phyloP scores from a whole-genome alignment of 2,329 filamentous ascomycete genomes.

The Ceratocystiopsis sp. region DNA sequence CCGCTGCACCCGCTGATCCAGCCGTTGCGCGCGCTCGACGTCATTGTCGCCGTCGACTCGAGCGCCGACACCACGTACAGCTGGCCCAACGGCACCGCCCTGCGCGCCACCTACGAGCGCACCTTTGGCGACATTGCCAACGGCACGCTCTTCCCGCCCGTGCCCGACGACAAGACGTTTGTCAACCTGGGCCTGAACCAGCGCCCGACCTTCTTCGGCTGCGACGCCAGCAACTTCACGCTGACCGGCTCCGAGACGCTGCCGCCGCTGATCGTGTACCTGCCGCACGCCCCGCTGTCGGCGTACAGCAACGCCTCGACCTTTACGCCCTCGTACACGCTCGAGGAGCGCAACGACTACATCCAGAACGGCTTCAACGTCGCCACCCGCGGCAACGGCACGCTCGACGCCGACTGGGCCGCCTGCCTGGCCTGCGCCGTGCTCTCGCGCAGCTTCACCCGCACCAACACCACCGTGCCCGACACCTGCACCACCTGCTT shows the following conservation, averaged over 20 bases:
- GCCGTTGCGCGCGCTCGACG: constrained; percentile 34
- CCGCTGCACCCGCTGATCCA: constrained; percentile 35
- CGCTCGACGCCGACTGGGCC: constrained; percentile 57
- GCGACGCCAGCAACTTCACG: constrained; percentile 23
- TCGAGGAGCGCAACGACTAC: constrained; percentile 54
- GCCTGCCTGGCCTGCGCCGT: constrained; percentile 80
- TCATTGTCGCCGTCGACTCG: constrained; percentile 49
- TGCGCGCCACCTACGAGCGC: constrained; percentile 40
- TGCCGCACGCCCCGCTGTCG: constrained; percentile 73
- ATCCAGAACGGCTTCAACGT: constrained; percentile 76
- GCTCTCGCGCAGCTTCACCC: constrained; percentile 54
- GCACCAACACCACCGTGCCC: constrained; percentile 53
- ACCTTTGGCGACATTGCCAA: constrained; percentile 29
- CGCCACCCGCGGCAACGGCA: constrained; percentile 69
- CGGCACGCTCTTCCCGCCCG: constrained; percentile 38
- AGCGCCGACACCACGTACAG: constrained; percentile 39
- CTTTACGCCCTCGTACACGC: constrained; percentile 47
- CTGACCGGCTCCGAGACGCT: constrained; percentile 5
- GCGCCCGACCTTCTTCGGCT: constrained; percentile 47
- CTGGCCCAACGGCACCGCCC: constrained; percentile 45
- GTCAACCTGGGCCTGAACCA: constrained; percentile 40
- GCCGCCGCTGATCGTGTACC: constrained; percentile 35
- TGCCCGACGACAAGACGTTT: constrained; percentile 39
- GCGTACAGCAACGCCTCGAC: constrained; percentile 65
- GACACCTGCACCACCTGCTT: constrained; percentile 64